Evolutionary conservation across 1,139 yeast species (phyloP).

Genomic region (Nadsonia starkeyi-henricii): DNA sequence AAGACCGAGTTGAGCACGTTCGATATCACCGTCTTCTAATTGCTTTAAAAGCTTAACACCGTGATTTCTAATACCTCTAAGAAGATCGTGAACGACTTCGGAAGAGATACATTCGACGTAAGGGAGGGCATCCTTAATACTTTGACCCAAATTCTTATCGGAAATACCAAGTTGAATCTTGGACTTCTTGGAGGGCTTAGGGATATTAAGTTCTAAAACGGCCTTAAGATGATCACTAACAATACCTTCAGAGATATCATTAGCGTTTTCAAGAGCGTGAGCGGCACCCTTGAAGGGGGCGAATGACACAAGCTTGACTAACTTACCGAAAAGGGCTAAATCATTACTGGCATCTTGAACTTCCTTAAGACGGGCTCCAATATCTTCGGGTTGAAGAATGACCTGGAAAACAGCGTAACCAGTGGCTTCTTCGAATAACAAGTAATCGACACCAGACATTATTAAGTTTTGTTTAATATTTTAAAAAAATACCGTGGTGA

Average conservation of each 20-base stretch:
- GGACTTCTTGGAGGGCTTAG: slow-evolving; percentile 58
- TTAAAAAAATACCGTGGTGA: too few species aligned
- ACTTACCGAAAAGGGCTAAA: slow-evolving; percentile 76
- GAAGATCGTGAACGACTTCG: slow-evolving; percentile 86
- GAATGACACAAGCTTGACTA: slow-evolving; percentile 86
- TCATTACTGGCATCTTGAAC: slow-evolving; percentile 89
- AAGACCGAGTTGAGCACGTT: slow-evolving; percentile 95
- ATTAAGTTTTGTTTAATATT: too few species aligned
- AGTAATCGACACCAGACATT: slow-evolving; percentile 44
- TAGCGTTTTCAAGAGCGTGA: slow-evolving; percentile 95
- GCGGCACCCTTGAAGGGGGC: slow-evolving; percentile 99
- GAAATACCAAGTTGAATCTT: slow-evolving; percentile 68
- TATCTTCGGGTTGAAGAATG: slow-evolving; percentile 82
- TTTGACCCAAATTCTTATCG: slow-evolving; percentile 92
- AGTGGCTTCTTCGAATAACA: slow-evolving; percentile 96
- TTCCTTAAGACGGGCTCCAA: slow-evolving; percentile 83
- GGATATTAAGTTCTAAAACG: slow-evolving; percentile 77
- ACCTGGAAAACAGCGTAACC: slow-evolving; percentile 97
- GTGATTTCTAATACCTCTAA: slow-evolving; percentile 89
- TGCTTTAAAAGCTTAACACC: slow-evolving; percentile 84
- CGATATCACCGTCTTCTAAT: slow-evolving; percentile 87
- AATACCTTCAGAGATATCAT: slow-evolving; percentile 93
- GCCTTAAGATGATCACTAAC: slow-evolving; percentile 87
- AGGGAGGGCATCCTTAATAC: slow-evolving; percentile 83
- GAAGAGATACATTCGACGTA: slow-evolving; percentile 79